A percentile compares a stretch with the other conserved stretches of the same genome.
Evolutionary conservation across 192 early-diverging fungal species (phyloP).

Genomic region (Jimgerdemannia flammicorona): DNA sequence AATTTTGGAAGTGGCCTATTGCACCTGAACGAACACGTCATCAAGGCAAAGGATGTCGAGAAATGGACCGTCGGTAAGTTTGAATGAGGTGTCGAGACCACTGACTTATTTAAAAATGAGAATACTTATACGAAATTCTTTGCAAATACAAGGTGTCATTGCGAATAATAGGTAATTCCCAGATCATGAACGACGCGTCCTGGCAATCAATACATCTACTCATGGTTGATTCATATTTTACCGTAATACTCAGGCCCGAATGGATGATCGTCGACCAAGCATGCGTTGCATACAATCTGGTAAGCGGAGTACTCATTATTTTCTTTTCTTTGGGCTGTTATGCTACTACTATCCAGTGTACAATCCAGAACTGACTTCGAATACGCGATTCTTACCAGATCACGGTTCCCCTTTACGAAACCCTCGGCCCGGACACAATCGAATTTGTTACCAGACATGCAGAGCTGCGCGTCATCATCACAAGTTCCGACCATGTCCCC

Average conservation of each 20-base stretch:
- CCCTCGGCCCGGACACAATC: constrained; percentile 77
- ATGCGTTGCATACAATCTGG: constrained; percentile 52
- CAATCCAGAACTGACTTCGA: no score
- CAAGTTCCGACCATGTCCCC: constrained; percentile 33
- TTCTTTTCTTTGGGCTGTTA: not conserved
- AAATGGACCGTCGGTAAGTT: not conserved
- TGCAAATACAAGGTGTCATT: not conserved
- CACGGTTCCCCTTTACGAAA: constrained; percentile 85
- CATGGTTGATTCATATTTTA: no score
- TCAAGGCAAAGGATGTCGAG: not conserved
- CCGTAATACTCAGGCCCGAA: constrained; percentile 31
- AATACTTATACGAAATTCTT: not conserved
- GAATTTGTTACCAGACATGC: constrained; percentile 86
- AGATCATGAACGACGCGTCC: no score
- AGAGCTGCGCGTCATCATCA: constrained; percentile 71
- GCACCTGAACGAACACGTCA: constrained; percentile 41
- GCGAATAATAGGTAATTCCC: not conserved
- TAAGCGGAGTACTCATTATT: constrained; percentile 10
- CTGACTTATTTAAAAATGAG: not conserved
- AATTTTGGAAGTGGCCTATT: constrained; percentile 62
- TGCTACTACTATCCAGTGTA: no score
- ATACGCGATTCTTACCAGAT: constrained; percentile 12
- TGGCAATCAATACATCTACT: no score
- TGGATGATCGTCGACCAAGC: constrained; percentile 69
- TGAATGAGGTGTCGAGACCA: not conserved